phyloP scores from a whole-genome alignment of 1,139 yeast species.

The Nakaseomyces sp. region DNA sequence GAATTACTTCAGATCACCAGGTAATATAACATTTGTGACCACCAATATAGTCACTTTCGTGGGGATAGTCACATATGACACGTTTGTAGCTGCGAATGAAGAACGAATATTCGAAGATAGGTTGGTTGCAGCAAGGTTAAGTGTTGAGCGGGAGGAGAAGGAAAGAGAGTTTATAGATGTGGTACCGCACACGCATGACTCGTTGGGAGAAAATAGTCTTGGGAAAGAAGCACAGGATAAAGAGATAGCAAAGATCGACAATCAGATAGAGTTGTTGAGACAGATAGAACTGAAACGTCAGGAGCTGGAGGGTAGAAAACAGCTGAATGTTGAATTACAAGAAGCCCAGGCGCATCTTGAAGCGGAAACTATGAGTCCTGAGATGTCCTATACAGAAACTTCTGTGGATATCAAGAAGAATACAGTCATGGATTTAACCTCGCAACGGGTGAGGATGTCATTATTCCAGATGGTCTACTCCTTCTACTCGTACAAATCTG shows the following conservation, averaged over 20 bases:
- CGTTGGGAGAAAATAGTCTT: neutral
- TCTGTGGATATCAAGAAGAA: neutral
- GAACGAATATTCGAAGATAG: conserved; percentile 10
- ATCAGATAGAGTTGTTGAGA: conserved; percentile 3
- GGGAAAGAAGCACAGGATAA: conserved; percentile 1
- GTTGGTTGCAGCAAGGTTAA: conserved; percentile 6
- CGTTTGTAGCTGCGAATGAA: conserved; percentile 16
- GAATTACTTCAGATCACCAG: conserved; percentile 30
- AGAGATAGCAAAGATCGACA: neutral
- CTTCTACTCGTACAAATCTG: conserved; percentile 17
- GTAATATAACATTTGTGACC: conserved; percentile 29
- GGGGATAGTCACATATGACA: conserved; percentile 26
- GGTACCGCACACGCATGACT: no score
- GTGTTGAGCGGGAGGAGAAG: conserved; percentile 4
- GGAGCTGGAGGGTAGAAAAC: neutral
- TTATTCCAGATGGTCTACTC: conserved; percentile 27
- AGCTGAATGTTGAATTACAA: neutral
- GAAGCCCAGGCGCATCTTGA: neutral
- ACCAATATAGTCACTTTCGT: conserved; percentile 27
- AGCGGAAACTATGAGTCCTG: neutral
- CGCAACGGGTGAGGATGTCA: conserved; percentile 23
- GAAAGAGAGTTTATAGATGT: neutral
- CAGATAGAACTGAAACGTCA: neutral
- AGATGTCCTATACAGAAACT: conserved; percentile 1
- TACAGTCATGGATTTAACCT: conserved; percentile 9